Evolutionary conservation across 331 rosid species (phyloP).

Genomic region (Stylosanthes scabra): DNA sequence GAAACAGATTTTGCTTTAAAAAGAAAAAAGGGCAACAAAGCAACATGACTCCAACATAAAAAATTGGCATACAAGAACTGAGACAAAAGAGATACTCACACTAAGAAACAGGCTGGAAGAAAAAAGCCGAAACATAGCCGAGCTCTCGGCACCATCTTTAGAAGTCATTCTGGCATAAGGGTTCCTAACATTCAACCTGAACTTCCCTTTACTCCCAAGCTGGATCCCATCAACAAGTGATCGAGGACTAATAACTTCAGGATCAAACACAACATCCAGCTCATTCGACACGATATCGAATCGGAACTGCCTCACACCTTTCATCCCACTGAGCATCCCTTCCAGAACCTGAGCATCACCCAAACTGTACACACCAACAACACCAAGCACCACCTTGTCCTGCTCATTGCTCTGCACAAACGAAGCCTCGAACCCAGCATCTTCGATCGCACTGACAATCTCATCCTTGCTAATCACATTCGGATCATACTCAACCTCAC

Average conservation of each 20-base stretch:
- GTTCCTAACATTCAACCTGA: constrained; percentile 64
- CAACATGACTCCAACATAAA: background rate
- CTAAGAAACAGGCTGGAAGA: constrained; percentile 78
- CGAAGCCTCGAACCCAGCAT: constrained; percentile 86
- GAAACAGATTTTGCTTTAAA: background rate
- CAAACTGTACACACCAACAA: constrained; percentile 58
- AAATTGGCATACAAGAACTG: background rate
- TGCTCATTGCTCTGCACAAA: constrained; percentile 81
- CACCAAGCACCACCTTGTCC: constrained; percentile 62
- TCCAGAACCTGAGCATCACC: constrained; percentile 67
- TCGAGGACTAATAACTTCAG: constrained; percentile 71
- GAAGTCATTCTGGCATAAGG: constrained; percentile 79
- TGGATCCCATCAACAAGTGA: constrained; percentile 81
- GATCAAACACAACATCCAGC: constrained; percentile 76
- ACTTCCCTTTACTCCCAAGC: constrained; percentile 60
- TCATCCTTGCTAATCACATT: constrained; percentile 64
- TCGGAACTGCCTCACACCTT: constrained; percentile 71
- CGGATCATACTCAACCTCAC: constrained; percentile 90
- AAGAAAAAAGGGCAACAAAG: background rate
- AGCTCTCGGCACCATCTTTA: constrained; percentile 70
- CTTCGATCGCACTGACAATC: constrained; percentile 79
- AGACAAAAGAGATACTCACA: constrained; percentile 56
- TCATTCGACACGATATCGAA: constrained; percentile 56
- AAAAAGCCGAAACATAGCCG: constrained; percentile 70
- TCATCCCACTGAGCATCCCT: constrained; percentile 57